Base-by-base conservation (phyloP, 345 rosid species). In the Melastoma malabathricum region DNA sequence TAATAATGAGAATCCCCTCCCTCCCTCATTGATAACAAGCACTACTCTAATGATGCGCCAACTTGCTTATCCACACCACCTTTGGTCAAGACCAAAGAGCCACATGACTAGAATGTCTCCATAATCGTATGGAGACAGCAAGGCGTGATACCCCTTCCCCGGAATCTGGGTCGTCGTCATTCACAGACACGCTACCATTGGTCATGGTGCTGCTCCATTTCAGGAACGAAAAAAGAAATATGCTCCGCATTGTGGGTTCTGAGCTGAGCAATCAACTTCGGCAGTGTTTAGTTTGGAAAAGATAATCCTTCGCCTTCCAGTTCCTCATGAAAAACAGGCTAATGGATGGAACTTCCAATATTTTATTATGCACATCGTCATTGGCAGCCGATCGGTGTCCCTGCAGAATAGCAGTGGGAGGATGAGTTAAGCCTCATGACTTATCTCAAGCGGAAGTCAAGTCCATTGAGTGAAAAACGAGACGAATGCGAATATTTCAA, bases 291-390 rank as follows among this genome's bases (percentile, higher is more conserved):
- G 77, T 89, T 48, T 77, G 68, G 46, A 83, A 89, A 52, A 89
- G 67, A 61, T 58, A 83, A 63, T 89, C 94, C 75, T n/a, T 86
- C 90, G 0, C 90, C 74, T 65, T 89, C 97, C 50, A 83, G 62
- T 72, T 89, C 95, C 44, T 89, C 88, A 22, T 83, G 95, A 61
- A n/a, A n/a, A 67, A 54, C 20, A 83, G 50, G 52, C 60, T 44
- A 15, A 77, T 58, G 14, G 80, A 50, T 1, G 75, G 74, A 27
- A 47, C 55, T 47, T 63, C 70, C 6, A 45, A 52, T 63, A 58
- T 73, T 20, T 62, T 44, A 4, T 53, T 18, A 3, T 52, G 49
- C 22, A 20, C 72, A 58, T 63, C 50, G 18, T 65, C 67, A 22
- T 22, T 22, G n/a, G 57, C 61, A 41, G 48, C 45, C 13, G 72